Percentiles rank a stretch among this genome's conserved stretches.
Conservation (phyloP, 768 basidiomycete species). For the Tephrocybe sp. region DNA sequence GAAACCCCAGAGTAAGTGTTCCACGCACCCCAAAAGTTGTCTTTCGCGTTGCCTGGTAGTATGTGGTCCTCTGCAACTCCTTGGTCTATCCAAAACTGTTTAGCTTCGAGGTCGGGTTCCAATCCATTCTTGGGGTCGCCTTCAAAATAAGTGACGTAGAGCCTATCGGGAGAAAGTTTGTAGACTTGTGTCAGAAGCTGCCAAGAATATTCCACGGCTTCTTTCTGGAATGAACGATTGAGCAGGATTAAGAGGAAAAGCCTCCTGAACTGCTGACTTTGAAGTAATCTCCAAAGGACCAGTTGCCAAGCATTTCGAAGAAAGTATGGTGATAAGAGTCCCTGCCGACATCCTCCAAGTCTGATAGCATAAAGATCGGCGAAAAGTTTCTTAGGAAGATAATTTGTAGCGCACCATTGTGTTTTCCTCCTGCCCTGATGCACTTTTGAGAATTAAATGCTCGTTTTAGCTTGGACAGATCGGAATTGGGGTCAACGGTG, state of each 20-base stretch:
- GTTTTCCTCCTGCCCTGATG: conserved; percentile 97
- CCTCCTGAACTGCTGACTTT: conserved; percentile 52
- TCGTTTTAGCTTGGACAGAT: conserved; percentile 86
- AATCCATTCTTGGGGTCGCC: conserved; percentile 86
- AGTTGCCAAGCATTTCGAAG: conserved; percentile 99
- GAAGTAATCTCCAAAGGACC: conserved; percentile 99
- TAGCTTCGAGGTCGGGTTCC: conserved; percentile 87
- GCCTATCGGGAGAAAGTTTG: conserved; percentile 81
- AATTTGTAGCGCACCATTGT: conserved; percentile 69
- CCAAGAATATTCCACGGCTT: conserved; percentile 93
- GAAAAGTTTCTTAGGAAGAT: background rate
- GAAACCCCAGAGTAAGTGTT: background rate
- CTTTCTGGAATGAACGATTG: conserved; percentile 56
- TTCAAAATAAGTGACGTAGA: conserved; percentile 98
- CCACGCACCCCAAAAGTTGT: conserved; percentile 97
- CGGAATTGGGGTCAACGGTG: conserved; percentile 93
- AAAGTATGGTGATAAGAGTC: conserved; percentile 98
- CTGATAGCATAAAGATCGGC: conserved; percentile 36
- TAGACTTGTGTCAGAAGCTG: conserved; percentile 90
- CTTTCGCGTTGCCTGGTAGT: conserved; percentile 91
- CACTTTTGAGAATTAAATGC: conserved; percentile 98
- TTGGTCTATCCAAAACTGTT: conserved; percentile 82
- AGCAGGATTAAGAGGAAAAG: background rate
- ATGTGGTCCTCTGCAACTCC: conserved; percentile 91
- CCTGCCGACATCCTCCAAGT: conserved; percentile 98